Evolutionary conservation across 108 stramenopile species (phyloP), one percentile per base, ranked within the genome.

Genomic region (Schizochytrium sp.): DNA sequence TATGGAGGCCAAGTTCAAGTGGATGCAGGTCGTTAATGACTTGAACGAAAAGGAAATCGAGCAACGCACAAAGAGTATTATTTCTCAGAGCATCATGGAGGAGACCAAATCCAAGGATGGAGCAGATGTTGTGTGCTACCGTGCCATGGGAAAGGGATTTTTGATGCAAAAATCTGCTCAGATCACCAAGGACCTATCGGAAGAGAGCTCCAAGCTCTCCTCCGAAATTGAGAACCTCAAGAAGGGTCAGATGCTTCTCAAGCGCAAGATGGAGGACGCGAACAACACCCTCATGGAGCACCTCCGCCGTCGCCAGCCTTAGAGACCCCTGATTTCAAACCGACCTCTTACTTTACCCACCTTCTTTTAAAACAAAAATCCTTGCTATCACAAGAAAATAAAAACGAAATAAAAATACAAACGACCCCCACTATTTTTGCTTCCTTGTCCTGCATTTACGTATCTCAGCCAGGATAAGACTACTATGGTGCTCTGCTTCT

Each of bases 211-310:
- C 76, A 55, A 83, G 50, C 76, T 83, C 28, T 10, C 47, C 15
- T 55, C 50, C 47, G 76, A 83, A 12, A 55, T 83, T 1, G 50
- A 83, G 28, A 83, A 83, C 40, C 76, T 83, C 17, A 55, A 49
- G 28, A 83, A 83, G 76, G 76, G 76, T 10, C 50, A 83, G 76
- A 55, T 83, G 76, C 50, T 83, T 53, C n/a, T 83, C 50, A 83
- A 83, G 28, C 76, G 76, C 47, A 83, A 83, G 10, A n/a, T 55
- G 38, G 76, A 83, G 15, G 76, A 83, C 15, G 76, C 76, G 42
- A 69, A 69, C 64, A 69, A 38, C 64, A 69, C 64, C 7, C 64
- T 69, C 64, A 69, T 69, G 64, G 64, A 69, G 19, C 64, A 69
- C 15, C 28, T 69, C 42, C 64, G 64, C 28, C 64, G 64, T 44